These are phyloP conservation scores for Ambrosia trifida DNA, from an alignment of 129 eudicot species.

Conservation along the genomic window DNA sequence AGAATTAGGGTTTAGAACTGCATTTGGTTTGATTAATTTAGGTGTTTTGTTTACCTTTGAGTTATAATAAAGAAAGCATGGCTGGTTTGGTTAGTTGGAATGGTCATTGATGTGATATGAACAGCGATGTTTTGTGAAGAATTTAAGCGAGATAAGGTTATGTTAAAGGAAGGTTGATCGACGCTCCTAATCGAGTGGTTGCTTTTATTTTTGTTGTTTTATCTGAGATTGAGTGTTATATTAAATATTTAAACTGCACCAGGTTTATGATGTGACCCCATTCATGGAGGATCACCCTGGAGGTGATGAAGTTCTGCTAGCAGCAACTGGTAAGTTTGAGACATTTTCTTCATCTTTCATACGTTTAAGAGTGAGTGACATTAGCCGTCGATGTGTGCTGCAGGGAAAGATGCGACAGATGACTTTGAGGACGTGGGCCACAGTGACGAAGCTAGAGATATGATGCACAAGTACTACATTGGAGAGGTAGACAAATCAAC, in stretches of 20 bases:
- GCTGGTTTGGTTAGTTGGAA: neutral
- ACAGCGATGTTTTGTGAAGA: neutral
- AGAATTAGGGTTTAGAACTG: conserved; percentile 8
- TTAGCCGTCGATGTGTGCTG: conserved; percentile 1
- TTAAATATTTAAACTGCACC: conserved; percentile 9
- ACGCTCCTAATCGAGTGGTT: neutral
- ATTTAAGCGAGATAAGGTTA: neutral
- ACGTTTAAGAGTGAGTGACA: neutral
- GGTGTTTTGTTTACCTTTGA: neutral
- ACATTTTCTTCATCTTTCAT: neutral
- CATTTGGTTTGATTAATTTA: neutral
- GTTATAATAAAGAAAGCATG: neutral
- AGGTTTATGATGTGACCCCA: conserved; percentile 93
- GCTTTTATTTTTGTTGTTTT: neutral
- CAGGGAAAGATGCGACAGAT: conserved; percentile 94
- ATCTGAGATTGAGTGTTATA: neutral
- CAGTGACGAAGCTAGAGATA: conserved; percentile 73
- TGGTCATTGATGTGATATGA: neutral
- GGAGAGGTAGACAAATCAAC: conserved; percentile 74
- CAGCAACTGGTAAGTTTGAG: conserved; percentile 72
- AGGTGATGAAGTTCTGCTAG: conserved; percentile 88
- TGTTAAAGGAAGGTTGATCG: neutral
- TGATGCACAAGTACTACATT: conserved; percentile 70
- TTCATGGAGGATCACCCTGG: conserved; percentile 99
- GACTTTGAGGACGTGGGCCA: conserved; percentile 96